A percentile compares a stretch with the other conserved stretches of the same genome.
Evolutionary conservation across 805 yeast genomes (phyloP).

Genomic region (Starmerella riodocensis): DNA sequence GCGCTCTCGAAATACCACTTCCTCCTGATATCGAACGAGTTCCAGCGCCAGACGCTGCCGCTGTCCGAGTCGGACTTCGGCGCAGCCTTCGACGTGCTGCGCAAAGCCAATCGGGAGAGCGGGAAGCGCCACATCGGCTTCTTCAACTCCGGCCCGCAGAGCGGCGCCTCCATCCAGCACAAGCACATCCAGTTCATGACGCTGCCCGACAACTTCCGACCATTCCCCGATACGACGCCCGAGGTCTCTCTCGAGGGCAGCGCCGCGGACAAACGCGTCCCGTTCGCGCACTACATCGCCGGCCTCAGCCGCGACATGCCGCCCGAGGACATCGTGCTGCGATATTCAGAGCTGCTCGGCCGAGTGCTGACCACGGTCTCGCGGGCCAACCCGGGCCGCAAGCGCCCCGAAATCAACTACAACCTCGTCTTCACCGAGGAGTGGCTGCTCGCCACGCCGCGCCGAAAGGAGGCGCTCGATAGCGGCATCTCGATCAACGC

Average conservation of each 20-base stretch:
- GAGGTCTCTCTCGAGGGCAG: conserved; percentile 28
- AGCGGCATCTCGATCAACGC: conserved; percentile 55
- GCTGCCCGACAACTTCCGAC: conserved; percentile 44
- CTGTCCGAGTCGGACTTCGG: conserved; percentile 57
- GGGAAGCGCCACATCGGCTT: conserved; percentile 57
- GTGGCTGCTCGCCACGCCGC: conserved; percentile 81
- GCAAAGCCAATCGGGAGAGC: conserved; percentile 34
- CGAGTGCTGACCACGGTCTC: conserved; percentile 46
- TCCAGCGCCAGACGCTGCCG: conserved; percentile 58
- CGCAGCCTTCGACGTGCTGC: conserved; percentile 44
- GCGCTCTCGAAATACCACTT: conserved; percentile 74
- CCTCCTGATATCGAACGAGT: conserved; percentile 62
- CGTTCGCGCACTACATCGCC: conserved; percentile 74
- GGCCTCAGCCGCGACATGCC: conserved; percentile 38
- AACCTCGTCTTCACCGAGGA: conserved; percentile 69
- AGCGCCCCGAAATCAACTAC: conserved; percentile 40
- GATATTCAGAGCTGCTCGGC: conserved; percentile 45
- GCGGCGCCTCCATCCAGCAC: conserved; percentile 94
- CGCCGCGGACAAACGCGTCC: conserved; percentile 35
- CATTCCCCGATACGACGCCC: conserved; percentile 44
- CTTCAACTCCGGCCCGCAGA: conserved; percentile 73
- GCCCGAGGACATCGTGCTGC: conserved; percentile 37
- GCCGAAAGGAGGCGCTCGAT: conserved; percentile 31
- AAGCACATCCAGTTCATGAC: conserved; percentile 80
- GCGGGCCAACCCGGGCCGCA: conserved; percentile 35